Evolutionary conservation across 768 basidiomycete genomes (phyloP), one percentile per base, ranked within the genome.

Genomic region (Daedaleopsis sinensis): DNA sequence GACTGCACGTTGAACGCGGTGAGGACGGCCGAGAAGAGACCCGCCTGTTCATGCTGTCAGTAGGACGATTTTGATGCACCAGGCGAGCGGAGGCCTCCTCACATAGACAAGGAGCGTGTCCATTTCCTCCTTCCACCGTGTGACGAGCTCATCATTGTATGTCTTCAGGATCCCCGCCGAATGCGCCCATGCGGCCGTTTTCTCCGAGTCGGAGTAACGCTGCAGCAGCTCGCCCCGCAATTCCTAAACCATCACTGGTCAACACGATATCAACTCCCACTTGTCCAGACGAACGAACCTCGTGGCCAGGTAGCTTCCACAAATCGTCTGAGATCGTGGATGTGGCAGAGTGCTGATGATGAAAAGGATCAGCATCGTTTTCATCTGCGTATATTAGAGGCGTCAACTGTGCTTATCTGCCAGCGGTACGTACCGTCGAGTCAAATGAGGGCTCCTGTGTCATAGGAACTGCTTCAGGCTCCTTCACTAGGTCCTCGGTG

Each of bases 11-110:
- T 58, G 60, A 72, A 72, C n/a, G 68, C 57, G 2, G 68, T 64
- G n/a, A 70, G 59, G 13, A 72, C 61, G 2, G 66, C 69, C 18
- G 71, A 72, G 49, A 72, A 72, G 10, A 70, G 61, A 44, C 65
- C 71, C 21, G 69, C 68, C 71, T 68, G 10, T 10, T 19, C 38
- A 21, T 8, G 44, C 54, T n/a, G 18, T 36, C 24, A 32, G 52
- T 37, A 1, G 13, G 16, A 38, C 3, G 24, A 11, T 8, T 9
- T 5, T 35, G 38, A 12, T 5, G 15, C 27, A 7, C 27, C 27
- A 19, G 13, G 35, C 7, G 51, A 10, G 5, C 1, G 32, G 21
- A 11, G 12, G 19, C 5, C 2, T 9, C 52, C 66, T 36, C 49
- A 68, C 68, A 39, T 67, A 67, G 19, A 69, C 64, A 13, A 69